Conservation (phyloP, 129 eudicot species). For the Pittosporum tobira region DNA sequence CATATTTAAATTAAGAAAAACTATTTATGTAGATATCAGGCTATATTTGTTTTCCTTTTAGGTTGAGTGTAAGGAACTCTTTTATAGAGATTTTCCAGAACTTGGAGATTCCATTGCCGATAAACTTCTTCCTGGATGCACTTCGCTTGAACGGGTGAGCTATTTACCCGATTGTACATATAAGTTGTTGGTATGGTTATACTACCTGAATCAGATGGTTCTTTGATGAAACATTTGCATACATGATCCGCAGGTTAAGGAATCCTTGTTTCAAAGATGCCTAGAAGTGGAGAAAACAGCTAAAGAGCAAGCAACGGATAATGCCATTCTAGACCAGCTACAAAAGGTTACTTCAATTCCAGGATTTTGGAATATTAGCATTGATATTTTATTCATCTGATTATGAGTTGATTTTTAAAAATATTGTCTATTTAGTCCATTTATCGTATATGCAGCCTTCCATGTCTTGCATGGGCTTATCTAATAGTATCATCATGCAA, state of each 20-base stretch:
- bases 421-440: too few relatives aligned
- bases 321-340: slow-evolving; percentile 78
- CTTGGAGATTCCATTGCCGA: slow-evolving; percentile 73
- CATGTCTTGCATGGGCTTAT: slow-evolving; percentile 3
- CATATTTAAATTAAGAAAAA: neutral
- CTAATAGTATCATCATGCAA: too few relatives aligned
- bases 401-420: neutral
- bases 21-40: neutral
- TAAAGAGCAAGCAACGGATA: slow-evolving; percentile 92
- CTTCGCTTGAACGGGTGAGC: slow-evolving; percentile 66
- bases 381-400: neutral
- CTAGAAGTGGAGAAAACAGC: slow-evolving; percentile 85
- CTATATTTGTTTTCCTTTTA: slow-evolving; percentile 8
- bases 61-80: slow-evolving; percentile 96
- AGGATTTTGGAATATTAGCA: neutral
- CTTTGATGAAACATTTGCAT: neutral
- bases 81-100: slow-evolving; percentile 80
- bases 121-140: slow-evolving; percentile 75
- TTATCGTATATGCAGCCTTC: neutral
- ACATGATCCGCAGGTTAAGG: slow-evolving; percentile 55
- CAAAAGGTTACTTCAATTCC: slow-evolving; percentile 39
- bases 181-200: neutral
- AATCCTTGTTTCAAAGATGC: slow-evolving; percentile 52
- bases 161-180: neutral
- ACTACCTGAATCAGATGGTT: neutral